Evolutionary conservation across 768 basidiomycete species (phyloP).

Genomic region (Macrocybe gigantea): DNA sequence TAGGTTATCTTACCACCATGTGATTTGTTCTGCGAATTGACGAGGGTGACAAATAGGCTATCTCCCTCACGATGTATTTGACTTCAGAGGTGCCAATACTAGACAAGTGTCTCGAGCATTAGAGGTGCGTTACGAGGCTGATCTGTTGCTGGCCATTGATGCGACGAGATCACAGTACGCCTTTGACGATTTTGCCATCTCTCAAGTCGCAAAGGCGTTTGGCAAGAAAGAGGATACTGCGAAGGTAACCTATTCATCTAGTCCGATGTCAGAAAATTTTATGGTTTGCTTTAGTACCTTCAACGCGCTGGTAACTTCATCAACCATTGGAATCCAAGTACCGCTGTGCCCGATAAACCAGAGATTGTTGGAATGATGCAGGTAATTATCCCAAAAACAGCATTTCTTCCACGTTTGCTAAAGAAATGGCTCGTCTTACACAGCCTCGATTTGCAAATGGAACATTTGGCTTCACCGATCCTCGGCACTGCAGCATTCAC

Average conservation of each 20-base stretch:
- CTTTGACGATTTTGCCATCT: constrained; percentile 59
- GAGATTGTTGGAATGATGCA: constrained; percentile 56
- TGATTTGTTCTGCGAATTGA: neutral
- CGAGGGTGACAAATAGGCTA: constrained; percentile 21
- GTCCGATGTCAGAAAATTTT: neutral
- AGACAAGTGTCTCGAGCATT: constrained; percentile 59
- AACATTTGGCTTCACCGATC: constrained; percentile 59
- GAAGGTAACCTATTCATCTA: constrained; percentile 32
- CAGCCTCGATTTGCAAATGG: constrained; percentile 54
- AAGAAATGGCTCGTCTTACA: too few species aligned
- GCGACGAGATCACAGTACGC: constrained; percentile 36
- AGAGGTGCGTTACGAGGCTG: constrained; percentile 33
- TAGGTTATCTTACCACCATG: constrained; percentile 12
- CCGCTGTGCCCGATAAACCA: constrained; percentile 43
- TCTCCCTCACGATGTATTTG: constrained; percentile 33
- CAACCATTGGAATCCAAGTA: constrained; percentile 56
- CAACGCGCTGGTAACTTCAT: constrained; percentile 50
- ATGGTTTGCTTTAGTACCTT: constrained; percentile 33
- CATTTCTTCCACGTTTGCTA: neutral
- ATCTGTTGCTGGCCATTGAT: neutral
- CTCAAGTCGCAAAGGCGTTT: constrained; percentile 54
- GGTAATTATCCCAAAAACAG: constrained; percentile 20
- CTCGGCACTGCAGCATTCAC: constrained; percentile 60
- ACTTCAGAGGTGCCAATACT: constrained; percentile 47
- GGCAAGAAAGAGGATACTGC: constrained; percentile 41